Evolutionary conservation across 78 protist genomes (phyloP).

Genomic region (Cyanophora paradoxa): DNA sequence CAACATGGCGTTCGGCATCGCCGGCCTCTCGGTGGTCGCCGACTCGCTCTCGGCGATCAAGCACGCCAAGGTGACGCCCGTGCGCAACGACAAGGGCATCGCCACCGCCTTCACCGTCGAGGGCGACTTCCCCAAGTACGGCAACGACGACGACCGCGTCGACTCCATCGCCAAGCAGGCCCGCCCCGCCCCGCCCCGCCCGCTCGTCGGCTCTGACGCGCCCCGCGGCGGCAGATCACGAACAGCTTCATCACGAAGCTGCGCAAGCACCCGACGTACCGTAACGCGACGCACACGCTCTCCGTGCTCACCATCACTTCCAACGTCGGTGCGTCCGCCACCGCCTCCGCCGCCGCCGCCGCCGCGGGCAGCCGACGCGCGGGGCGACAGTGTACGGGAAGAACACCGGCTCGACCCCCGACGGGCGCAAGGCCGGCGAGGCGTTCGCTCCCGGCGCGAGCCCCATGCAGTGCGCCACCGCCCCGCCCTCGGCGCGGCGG

Average conservation of each 20-base stretch:
- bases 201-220: too few species aligned
- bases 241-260: slow-evolving; percentile 6
- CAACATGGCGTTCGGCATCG: slow-evolving; percentile 33
- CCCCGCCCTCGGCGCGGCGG: too few species aligned
- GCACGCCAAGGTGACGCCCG: slow-evolving; percentile 33
- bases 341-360: too few species aligned
- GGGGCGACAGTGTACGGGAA: slow-evolving; percentile 2
- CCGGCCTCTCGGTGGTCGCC: slow-evolving; percentile 31
- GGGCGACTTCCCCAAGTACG: slow-evolving; percentile 36
- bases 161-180: too few species aligned
- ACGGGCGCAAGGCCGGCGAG: slow-evolving; percentile 8
- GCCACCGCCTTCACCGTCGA: slow-evolving; percentile 20
- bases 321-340: too few species aligned
- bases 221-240: too few species aligned
- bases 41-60: slow-evolving; percentile 40
- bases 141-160: slow-evolving; percentile 41
- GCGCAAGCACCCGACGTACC: slow-evolving; percentile 16
- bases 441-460: slow-evolving; percentile 11
- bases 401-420: slow-evolving; percentile 18
- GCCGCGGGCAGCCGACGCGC: neutral
- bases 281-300: slow-evolving; percentile 23
- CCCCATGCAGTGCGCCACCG: too few species aligned
- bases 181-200: too few species aligned
- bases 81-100: slow-evolving; percentile 12
- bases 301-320: slow-evolving; percentile 29